phyloP scores from a whole-genome alignment of 1,284 basidiomycete genomes.

The Ceratobasidium sp. region DNA sequence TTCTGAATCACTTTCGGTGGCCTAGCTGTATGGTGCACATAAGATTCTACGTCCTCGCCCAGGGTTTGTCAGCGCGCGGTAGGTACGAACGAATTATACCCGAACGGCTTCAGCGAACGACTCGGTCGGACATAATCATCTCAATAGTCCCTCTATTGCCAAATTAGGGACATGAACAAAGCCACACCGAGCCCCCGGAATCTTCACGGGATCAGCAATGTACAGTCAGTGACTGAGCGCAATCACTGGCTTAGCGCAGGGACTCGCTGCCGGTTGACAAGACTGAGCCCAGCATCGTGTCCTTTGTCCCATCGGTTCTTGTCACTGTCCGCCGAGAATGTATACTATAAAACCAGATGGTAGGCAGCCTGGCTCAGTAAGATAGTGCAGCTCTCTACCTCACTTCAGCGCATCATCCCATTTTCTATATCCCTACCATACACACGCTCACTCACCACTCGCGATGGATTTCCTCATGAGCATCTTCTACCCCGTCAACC shows the following conservation, averaged over 20 bases:
- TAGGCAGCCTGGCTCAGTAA: background rate
- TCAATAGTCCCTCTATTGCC: conserved; percentile 13
- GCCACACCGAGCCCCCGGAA: too few species aligned
- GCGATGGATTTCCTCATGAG: conserved; percentile 22
- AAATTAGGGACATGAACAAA: background rate
- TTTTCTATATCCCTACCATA: background rate
- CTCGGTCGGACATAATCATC: conserved; percentile 3
- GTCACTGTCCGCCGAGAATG: background rate
- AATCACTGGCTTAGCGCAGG: too few species aligned
- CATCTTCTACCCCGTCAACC: conserved; percentile 5
- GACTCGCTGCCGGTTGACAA: background rate
- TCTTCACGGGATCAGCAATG: background rate
- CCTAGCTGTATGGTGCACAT: too few species aligned
- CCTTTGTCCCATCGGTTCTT: conserved; percentile 4
- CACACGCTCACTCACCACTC: conserved; percentile 4
- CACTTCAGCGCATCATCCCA: conserved; percentile 26
- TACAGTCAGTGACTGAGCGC: conserved; percentile 2
- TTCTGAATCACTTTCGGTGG: too few species aligned
- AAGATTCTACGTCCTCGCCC: too few species aligned
- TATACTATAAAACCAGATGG: background rate
- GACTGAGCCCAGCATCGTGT: background rate
- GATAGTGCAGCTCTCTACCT: conserved; percentile 20
- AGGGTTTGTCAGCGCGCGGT: too few species aligned
- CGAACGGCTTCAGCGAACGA: too few species aligned
- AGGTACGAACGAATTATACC: too few species aligned